Conservation (phyloP, 2,329 filamentous ascomycete genomes). For the Periconia sp. region DNA sequence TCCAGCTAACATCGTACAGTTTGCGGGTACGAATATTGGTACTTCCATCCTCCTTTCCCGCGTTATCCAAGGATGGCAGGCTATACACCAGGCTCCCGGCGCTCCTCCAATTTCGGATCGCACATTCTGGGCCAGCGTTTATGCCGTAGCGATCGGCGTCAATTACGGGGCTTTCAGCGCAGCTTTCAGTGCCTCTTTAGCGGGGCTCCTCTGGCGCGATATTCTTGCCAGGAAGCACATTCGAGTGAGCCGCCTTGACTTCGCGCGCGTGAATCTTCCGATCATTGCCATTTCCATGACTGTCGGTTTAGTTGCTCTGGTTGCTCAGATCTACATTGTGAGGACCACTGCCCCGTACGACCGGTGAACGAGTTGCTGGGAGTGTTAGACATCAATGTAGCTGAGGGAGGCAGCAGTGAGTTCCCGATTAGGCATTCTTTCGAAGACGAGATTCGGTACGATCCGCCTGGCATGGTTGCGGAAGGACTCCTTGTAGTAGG, state of each 20-base stretch:
- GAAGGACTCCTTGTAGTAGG: too few relatives aligned
- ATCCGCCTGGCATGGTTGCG: too few relatives aligned
- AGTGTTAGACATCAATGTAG: too few relatives aligned
- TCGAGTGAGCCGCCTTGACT: conserved; percentile 66
- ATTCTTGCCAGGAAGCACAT: conserved; percentile 74
- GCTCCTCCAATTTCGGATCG: conserved; percentile 63
- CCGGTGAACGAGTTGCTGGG: too few relatives aligned
- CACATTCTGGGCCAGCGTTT: conserved; percentile 76
- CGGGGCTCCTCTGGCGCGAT: conserved; percentile 74
- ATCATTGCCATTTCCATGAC: conserved; percentile 74
- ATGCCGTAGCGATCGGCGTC: conserved; percentile 75
- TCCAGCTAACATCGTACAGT: conserved; percentile 54
- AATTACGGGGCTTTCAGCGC: conserved; percentile 78
- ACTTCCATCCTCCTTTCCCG: conserved; percentile 76
- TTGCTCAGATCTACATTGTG: conserved; percentile 69
- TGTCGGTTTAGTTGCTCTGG: conserved; percentile 65
- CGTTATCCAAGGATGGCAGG: conserved; percentile 71
- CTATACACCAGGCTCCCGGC: conserved; percentile 59
- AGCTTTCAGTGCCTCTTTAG: conserved; percentile 73
- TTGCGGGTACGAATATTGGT: conserved; percentile 78
- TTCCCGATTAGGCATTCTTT: too few relatives aligned
- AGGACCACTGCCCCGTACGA: conserved; percentile 50
- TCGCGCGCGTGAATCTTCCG: conserved; percentile 71
- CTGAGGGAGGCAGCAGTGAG: too few relatives aligned
- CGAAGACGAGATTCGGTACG: too few relatives aligned